These are phyloP conservation scores for Xylaria curta DNA, from an alignment of 495 filamentous ascomycete genomes.

Conservation along the genomic window DNA sequence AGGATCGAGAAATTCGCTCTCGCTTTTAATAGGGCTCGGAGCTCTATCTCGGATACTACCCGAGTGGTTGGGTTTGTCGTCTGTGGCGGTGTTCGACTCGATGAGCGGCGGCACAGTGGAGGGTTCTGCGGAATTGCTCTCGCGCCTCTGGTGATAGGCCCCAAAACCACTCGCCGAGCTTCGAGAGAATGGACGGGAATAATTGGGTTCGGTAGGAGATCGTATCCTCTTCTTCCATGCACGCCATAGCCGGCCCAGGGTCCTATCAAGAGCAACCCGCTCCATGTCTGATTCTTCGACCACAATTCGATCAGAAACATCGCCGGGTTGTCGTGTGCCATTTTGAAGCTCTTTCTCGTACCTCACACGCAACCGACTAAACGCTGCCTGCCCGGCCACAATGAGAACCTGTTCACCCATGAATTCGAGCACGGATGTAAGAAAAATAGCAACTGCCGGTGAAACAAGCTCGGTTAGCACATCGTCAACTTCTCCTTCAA, in stretches of 20 bases:
- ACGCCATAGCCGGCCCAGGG: slow-evolving; percentile 89
- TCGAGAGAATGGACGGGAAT: slow-evolving; percentile 48
- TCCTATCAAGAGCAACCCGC: slow-evolving; percentile 85
- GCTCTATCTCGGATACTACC: slow-evolving; percentile 25
- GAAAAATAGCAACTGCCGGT: slow-evolving; percentile 91
- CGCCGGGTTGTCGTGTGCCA: slow-evolving; percentile 46
- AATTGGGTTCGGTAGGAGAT: slow-evolving; percentile 49
- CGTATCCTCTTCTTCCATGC: slow-evolving; percentile 89
- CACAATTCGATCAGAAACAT: slow-evolving; percentile 66
- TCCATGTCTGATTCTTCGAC: slow-evolving; percentile 95
- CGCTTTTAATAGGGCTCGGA: slow-evolving; percentile 46
- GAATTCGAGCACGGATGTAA: slow-evolving; percentile 93
- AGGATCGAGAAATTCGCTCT: slow-evolving; percentile 54
- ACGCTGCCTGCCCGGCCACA: slow-evolving; percentile 88
- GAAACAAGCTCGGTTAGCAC: slow-evolving; percentile 73
- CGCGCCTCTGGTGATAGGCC: slow-evolving; percentile 42
- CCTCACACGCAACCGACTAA: slow-evolving; percentile 66
- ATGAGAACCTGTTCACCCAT: slow-evolving; percentile 89
- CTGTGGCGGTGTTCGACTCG: slow-evolving; percentile 28
- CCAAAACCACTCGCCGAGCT: slow-evolving; percentile 41
- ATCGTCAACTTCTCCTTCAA: slow-evolving; percentile 61
- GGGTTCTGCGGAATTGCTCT: slow-evolving; percentile 42
- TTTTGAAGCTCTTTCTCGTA: slow-evolving; percentile 58
- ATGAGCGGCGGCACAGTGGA: slow-evolving; percentile 22
- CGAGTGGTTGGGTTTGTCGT: slow-evolving; percentile 22